These are phyloP conservation scores for Stropharia rugosoannulata DNA, from an alignment of 768 basidiomycete species.

Conservation along the genomic window DNA sequence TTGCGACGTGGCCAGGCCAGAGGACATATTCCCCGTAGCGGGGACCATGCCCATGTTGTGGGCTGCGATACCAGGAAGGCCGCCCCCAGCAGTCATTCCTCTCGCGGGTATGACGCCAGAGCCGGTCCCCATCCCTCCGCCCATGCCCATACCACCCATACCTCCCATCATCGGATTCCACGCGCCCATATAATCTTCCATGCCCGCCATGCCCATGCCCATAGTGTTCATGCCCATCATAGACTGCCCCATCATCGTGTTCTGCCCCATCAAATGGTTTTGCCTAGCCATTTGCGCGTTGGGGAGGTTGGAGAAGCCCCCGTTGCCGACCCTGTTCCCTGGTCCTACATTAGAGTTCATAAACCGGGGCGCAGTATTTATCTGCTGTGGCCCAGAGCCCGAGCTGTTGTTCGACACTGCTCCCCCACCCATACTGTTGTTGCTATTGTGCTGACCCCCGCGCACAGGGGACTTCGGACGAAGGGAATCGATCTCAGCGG, in stretches of 20 bases:
- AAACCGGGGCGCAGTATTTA: conserved; percentile 1
- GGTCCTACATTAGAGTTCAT: neutral
- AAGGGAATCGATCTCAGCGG: conserved; percentile 23
- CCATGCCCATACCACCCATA: conserved; percentile 32
- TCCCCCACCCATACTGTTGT: conserved; percentile 7
- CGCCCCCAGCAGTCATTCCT: conserved; percentile 6
- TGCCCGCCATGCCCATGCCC: conserved; percentile 35
- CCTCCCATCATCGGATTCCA: conserved; percentile 29
- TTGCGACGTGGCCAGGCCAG: conserved; percentile 4
- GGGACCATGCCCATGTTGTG: conserved; percentile 29
- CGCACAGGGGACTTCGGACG: conserved; percentile 25
- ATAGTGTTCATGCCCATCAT: conserved; percentile 30
- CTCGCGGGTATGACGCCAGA: neutral
- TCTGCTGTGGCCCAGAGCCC: conserved; percentile 6
- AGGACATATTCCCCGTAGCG: conserved; percentile 1
- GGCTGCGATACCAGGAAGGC: neutral
- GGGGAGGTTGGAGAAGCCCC: conserved; percentile 1
- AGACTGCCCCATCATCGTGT: conserved; percentile 31
- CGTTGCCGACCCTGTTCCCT: neutral
- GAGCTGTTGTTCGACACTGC: neutral
- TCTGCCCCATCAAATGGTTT: conserved; percentile 19
- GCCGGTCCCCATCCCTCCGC: conserved; percentile 11
- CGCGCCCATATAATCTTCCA: conserved; percentile 35
- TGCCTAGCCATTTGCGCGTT: conserved; percentile 5
- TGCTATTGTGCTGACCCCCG: conserved; percentile 3